Evolutionary conservation across 2,329 filamentous ascomycete species (phyloP).

Genomic region (Hypoxylon sp.): DNA sequence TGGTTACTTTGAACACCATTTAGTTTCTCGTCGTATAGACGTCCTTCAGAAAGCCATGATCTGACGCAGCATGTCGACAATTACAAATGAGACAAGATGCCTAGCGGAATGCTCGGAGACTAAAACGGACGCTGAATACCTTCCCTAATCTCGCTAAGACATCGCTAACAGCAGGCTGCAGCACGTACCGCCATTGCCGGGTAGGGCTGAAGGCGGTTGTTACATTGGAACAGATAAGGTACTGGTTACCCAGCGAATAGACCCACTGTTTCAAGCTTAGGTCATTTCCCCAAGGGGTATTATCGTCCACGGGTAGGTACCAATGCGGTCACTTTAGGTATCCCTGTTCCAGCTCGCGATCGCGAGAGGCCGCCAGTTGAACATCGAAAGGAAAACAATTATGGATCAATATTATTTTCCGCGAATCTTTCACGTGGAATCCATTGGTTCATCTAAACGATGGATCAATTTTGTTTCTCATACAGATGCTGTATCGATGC

Average conservation of each 20-base stretch:
- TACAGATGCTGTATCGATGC: background rate
- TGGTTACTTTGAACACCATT: too few relatives aligned
- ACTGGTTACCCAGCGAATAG: background rate
- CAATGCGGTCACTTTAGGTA: background rate
- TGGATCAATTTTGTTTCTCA: background rate
- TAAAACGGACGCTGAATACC: background rate
- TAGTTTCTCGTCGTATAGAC: too few relatives aligned
- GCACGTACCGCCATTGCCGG: background rate
- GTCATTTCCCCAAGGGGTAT: constrained; percentile 5
- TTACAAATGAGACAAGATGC: background rate
- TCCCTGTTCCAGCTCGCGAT: background rate
- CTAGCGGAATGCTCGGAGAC: constrained; percentile 6
- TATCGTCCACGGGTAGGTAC: background rate
- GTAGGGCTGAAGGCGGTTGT: constrained; percentile 12
- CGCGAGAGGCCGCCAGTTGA: constrained; percentile 16
- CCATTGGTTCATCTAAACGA: background rate
- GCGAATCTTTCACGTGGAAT: background rate
- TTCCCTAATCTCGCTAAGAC: constrained; percentile 28
- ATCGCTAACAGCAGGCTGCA: background rate
- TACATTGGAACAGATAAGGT: constrained; percentile 10
- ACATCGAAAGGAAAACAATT: background rate
- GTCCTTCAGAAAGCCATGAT: too few relatives aligned
- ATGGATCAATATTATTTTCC: background rate
- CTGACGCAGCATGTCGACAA: constrained; percentile 57
- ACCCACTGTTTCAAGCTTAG: constrained; percentile 3